Base-by-base conservation (phyloP, 768 basidiomycete species). In the Dentipellis sp. region DNA sequence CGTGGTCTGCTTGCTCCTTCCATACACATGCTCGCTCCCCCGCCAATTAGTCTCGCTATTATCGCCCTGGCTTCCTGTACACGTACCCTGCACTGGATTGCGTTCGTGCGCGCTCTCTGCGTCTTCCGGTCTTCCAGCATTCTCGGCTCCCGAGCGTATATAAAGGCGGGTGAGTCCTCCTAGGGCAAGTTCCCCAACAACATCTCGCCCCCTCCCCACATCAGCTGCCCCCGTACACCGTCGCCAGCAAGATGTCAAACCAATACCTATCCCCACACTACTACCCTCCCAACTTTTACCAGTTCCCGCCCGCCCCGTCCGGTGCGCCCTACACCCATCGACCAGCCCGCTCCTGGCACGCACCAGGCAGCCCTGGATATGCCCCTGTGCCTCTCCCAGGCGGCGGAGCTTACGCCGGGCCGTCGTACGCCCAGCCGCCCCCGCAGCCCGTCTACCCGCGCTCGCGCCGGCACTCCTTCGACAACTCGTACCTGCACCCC, bases 401-500 rank as follows among this genome's bases (percentile, higher is more conserved):
- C 47, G n/a, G 22, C 16, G 17, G 11, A 14, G 16, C 47, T 2
- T 10, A 11, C 47, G 12, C 21, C 47, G 14, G n/a, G 51, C 29
- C 58, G 46, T 21, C 52, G 58, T 12, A 23, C 47, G 36, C 29
- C 53, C 19, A 54, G 56, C 55, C 52, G 58, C 21, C 53, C 58
- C 5, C 3, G 17, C 35, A 54, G 55, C 38, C 46, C 54, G 11
- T 22, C 17, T 34, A 42, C 37, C n/a, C 59, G 59, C 29, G 17
- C 40, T 29, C 53, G n/a, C 56, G 59, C 9, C 57, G 59, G 1
- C 56, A 54, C 49, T 60, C 61, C 1, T 60, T 62, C 22, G 56
- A 60, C 34, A 37, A 37, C 4, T 53, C 61, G 34, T 55, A 53
- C 52, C 38, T 53, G 10, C 50, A 52, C 4, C 16, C 50, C 16